A percentile compares a stretch with the other conserved stretches of the same genome.
phyloP scores from a whole-genome alignment of 805 yeast species.

The Tetrapisispora namnaoensis region DNA sequence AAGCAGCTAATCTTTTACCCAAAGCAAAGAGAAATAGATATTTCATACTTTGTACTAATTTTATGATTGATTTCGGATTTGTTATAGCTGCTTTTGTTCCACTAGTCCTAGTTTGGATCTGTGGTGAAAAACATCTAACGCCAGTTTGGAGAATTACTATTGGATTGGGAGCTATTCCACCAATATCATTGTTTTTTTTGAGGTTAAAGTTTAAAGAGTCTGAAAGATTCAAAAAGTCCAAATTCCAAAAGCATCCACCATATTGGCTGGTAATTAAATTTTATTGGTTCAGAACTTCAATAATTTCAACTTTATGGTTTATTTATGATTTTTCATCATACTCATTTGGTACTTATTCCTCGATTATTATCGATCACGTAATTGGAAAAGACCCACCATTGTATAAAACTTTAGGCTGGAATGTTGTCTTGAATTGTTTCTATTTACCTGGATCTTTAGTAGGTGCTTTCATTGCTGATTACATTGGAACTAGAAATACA shows the following conservation, averaged over 20 bases:
- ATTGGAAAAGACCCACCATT: conserved; percentile 51
- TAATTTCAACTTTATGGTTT: conserved; percentile 80
- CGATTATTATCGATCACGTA: conserved; percentile 52
- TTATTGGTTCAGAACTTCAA: conserved; percentile 69
- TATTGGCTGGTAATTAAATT: conserved; percentile 59
- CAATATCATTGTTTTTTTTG: conserved; percentile 63
- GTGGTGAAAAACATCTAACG: conserved; percentile 55
- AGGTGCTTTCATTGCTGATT: conserved; percentile 83
- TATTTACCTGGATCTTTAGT: conserved; percentile 83
- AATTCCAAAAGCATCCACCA: conserved; percentile 60
- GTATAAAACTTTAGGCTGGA: conserved; percentile 83
- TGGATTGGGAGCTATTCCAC: conserved; percentile 87
- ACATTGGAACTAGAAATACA: conserved; percentile 83
- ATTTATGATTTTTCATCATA: conserved; percentile 81
- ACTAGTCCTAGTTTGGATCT: conserved; percentile 76
- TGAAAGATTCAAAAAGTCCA: conserved; percentile 56
- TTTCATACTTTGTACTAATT: conserved; percentile 81
- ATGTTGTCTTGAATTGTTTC: conserved; percentile 75
- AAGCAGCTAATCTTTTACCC: conserved; percentile 70
- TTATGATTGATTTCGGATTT: conserved; percentile 80
- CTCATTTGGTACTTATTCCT: conserved; percentile 78
- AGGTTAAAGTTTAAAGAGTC: conserved; percentile 71
- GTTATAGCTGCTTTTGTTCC: conserved; percentile 81
- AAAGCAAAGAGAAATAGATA: conserved; percentile 82
- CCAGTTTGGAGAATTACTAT: conserved; percentile 88